Percentiles rank a stretch among this genome's conserved stretches.
These are phyloP conservation scores for Leptographium lundbergii DNA, from an alignment of 2,329 filamentous ascomycete genomes.

Conservation along the genomic window DNA sequence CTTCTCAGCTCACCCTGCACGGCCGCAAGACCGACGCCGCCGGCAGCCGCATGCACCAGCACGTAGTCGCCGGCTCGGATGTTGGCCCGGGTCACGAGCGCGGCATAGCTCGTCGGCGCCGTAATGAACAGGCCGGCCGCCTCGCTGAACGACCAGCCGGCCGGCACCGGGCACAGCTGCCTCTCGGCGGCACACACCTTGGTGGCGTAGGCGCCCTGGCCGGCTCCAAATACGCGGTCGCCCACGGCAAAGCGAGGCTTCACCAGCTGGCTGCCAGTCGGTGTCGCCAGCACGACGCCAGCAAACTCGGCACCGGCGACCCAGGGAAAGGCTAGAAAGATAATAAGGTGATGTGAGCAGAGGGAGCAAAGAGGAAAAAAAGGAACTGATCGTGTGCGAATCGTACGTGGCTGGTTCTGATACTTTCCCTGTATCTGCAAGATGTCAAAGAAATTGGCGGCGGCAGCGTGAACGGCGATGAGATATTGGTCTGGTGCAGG, in stretches of 20 bases:
- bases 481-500: slow-evolving; percentile 68
- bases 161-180: slow-evolving; percentile 59
- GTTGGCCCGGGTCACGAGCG: slow-evolving; percentile 63
- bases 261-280: slow-evolving; percentile 26
- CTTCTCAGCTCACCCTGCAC: slow-evolving; percentile 50
- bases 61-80: slow-evolving; percentile 75
- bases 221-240: slow-evolving; percentile 73
- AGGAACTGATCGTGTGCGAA: not conserved
- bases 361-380: not conserved
- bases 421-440: slow-evolving; percentile 94
- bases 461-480: slow-evolving; percentile 73
- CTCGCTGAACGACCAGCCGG: slow-evolving; percentile 71
- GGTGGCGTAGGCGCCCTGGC: slow-evolving; percentile 77
- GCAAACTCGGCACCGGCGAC: slow-evolving; percentile 78
- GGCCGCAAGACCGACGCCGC: slow-evolving; percentile 80
- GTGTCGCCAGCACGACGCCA: slow-evolving; percentile 59
- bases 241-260: slow-evolving; percentile 54
- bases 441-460: slow-evolving; percentile 95
- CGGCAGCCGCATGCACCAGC: slow-evolving; percentile 82
- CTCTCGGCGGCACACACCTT: slow-evolving; percentile 56
- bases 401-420: slow-evolving; percentile 66
- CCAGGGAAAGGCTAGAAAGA: slow-evolving; percentile 59
- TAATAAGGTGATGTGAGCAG: not conserved
- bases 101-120: slow-evolving; percentile 79
- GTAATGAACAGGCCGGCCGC: slow-evolving; percentile 87